Conservation (phyloP, 768 basidiomycete species). For the Leccinum imitatum region DNA sequence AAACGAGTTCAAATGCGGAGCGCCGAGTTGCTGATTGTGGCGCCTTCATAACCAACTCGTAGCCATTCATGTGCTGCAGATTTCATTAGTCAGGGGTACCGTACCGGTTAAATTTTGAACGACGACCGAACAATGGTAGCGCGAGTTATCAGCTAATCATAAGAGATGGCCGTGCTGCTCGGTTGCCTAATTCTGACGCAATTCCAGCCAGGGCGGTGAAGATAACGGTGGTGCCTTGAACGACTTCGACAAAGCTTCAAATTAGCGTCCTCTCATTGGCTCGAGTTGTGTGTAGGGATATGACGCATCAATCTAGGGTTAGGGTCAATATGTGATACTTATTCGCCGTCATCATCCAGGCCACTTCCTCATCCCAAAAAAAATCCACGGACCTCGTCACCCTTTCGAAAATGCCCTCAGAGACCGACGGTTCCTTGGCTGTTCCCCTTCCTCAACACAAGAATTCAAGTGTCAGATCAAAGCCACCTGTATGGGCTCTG, state of each 20-base stretch:
- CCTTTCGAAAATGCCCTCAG: slow-evolving; percentile 19
- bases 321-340: slow-evolving; percentile 3
- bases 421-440: slow-evolving; percentile 9
- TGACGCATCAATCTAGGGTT: slow-evolving; percentile 7
- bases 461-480: slow-evolving; percentile 19
- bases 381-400: background rate
- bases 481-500: slow-evolving; percentile 68
- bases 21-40: background rate
- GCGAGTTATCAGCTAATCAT: background rate
- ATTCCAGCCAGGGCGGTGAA: background rate
- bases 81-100: background rate
- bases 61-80: background rate
- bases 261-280: slow-evolving; percentile 17
- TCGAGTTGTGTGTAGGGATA: no score
- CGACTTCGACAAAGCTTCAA: slow-evolving; percentile 7
- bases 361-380: background rate
- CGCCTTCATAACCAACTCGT: background rate
- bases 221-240: background rate
- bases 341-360: background rate
- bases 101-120: background rate
- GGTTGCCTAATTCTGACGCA: background rate
- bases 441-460: slow-evolving; percentile 23
- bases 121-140: background rate
- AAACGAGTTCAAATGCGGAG: background rate
- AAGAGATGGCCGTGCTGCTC: background rate